Percentiles rank a stretch among this genome's conserved stretches.
Evolutionary conservation across 2,329 filamentous ascomycete species (phyloP).

Genomic region (Penicillium concentricum): DNA sequence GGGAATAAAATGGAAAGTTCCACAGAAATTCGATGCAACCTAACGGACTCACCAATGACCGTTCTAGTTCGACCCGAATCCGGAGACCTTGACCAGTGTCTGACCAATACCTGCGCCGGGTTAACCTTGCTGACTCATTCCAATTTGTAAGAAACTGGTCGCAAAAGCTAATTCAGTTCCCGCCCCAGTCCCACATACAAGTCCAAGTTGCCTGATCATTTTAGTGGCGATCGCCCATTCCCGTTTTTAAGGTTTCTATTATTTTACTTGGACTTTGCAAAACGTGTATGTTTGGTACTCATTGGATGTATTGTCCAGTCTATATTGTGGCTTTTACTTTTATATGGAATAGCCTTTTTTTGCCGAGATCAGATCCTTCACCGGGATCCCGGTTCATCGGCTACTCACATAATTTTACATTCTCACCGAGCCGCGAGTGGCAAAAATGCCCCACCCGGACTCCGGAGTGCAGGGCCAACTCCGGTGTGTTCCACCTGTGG

Average conservation of each 20-base stretch:
- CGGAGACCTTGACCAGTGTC: background rate
- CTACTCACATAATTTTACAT: background rate
- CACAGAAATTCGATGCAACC: conserved; percentile 6
- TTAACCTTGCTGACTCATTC: conserved; percentile 6
- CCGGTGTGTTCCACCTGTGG: background rate
- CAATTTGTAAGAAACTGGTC: conserved; percentile 5
- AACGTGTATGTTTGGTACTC: no score
- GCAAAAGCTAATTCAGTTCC: background rate
- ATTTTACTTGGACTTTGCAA: background rate
- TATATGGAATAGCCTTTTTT: background rate
- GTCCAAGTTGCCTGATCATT: background rate
- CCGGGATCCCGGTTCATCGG: background rate
- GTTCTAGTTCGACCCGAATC: conserved; percentile 2
- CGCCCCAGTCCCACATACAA: background rate
- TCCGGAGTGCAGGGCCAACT: background rate
- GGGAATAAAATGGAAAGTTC: background rate
- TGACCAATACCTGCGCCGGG: background rate
- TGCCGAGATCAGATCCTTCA: background rate
- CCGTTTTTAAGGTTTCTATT: background rate
- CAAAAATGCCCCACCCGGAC: background rate
- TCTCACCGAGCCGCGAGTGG: conserved; percentile 4
- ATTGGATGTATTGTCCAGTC: no score
- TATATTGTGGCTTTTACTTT: background rate
- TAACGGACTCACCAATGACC: background rate
- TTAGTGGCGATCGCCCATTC: background rate